These are phyloP conservation scores for Yarrowia sp. DNA, from an alignment of 805 yeast genomes.

Conservation along the genomic window DNA sequence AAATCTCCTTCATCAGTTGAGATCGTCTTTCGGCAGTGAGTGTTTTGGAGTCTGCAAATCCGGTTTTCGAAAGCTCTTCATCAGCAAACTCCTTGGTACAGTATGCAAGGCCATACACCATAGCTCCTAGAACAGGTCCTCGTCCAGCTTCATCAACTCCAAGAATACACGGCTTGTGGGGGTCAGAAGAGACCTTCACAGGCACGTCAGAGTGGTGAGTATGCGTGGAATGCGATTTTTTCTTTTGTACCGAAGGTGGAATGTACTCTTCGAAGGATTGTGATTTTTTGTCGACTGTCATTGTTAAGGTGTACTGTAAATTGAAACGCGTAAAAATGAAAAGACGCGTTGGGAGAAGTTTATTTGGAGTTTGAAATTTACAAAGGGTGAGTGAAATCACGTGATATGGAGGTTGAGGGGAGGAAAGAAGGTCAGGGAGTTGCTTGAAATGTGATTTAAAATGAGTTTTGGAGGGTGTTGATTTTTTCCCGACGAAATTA, in stretches of 20 bases:
- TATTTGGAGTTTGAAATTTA: no score
- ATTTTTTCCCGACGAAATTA: no score
- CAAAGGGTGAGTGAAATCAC: no score
- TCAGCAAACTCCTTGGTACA: slow-evolving; percentile 55
- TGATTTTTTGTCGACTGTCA: neutral
- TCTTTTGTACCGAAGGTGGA: neutral
- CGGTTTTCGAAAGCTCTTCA: slow-evolving; percentile 53
- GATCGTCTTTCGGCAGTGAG: slow-evolving; percentile 70
- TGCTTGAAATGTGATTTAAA: no score
- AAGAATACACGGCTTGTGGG: slow-evolving; percentile 42
- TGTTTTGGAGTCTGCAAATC: slow-evolving; percentile 92
- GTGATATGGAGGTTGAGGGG: no score
- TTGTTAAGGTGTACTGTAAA: neutral
- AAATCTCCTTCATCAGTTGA: slow-evolving; percentile 57
- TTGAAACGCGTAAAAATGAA: neutral
- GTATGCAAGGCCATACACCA: slow-evolving; percentile 92
- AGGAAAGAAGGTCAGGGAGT: no score
- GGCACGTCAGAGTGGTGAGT: slow-evolving; percentile 3
- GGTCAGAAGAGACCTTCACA: neutral
- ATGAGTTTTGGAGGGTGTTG: no score
- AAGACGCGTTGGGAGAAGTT: neutral
- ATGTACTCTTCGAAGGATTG: neutral
- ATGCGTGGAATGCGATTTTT: neutral
- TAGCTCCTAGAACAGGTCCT: slow-evolving; percentile 96
- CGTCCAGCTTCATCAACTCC: slow-evolving; percentile 99